These are phyloP conservation scores for Poteriospumella lacustris DNA, from an alignment of 108 stramenopile species.

Conservation along the genomic window DNA sequence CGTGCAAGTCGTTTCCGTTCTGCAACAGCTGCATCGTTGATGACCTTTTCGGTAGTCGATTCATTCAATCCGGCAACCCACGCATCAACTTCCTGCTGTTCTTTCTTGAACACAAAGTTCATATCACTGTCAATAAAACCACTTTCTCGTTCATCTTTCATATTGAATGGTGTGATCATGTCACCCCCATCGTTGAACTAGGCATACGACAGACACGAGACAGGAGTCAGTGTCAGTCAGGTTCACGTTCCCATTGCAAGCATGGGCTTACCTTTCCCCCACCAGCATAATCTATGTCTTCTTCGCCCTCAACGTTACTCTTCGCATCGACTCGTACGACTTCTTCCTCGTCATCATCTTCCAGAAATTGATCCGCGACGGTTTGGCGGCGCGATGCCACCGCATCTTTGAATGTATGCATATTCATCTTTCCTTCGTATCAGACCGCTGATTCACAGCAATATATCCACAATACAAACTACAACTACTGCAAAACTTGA, in stretches of 20 bases:
- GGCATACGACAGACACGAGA: neutral
- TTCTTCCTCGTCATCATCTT: slow-evolving; percentile 42
- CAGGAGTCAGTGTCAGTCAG: neutral
- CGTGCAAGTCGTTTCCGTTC: neutral
- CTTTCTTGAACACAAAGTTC: slow-evolving; percentile 51
- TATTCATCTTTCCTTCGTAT: slow-evolving; percentile 18
- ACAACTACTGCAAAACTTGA: too few relatives aligned
- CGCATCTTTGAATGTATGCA: slow-evolving; percentile 27
- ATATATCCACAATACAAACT: too few relatives aligned
- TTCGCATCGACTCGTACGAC: slow-evolving; percentile 35
- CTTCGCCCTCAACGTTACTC: slow-evolving; percentile 44
- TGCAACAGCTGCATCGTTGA: slow-evolving; percentile 36
- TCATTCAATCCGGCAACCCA: slow-evolving; percentile 49
- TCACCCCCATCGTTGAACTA: slow-evolving; percentile 51
- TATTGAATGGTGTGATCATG: slow-evolving; percentile 49
- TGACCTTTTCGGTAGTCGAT: slow-evolving; percentile 40
- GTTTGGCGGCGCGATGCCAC: neutral
- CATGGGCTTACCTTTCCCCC: slow-evolving; percentile 12
- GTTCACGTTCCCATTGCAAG: neutral
- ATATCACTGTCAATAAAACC: slow-evolving; percentile 51
- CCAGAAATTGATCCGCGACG: slow-evolving; percentile 1
- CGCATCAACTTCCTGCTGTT: slow-evolving; percentile 35
- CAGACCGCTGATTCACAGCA: too few relatives aligned
- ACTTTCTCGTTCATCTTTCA: slow-evolving; percentile 41
- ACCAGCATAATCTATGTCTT: slow-evolving; percentile 42